Base-by-base conservation (phyloP, 2,329 filamentous ascomycete genomes). In the Fusarium tupiense region DNA sequence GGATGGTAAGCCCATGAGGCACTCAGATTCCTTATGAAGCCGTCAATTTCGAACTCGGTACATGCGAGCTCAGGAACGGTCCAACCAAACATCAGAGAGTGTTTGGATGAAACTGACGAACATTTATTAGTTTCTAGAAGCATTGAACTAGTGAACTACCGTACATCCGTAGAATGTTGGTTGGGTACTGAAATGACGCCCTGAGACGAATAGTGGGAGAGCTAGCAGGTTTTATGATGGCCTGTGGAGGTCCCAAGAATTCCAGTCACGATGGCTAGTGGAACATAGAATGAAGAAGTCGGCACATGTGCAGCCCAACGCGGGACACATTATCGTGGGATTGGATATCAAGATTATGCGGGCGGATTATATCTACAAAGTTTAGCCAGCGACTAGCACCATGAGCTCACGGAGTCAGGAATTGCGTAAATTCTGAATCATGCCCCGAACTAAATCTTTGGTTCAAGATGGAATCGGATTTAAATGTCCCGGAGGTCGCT, bases 41-140 rank as follows among this genome's bases (percentile, higher is more conserved):
- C 33, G 26, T 47, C 33, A 24, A 37, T 19, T 57, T 29, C 24
- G 24, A 29, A 31, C 24, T 52, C 37, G 22, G n/a, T 19, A 47
- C 11, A 35, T 44, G 29, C 47, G 40, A 58, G 52, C 63, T 70
- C 41, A 49, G 46, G 40, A 57, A 53, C 41, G 37, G 24, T 38
- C 19, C 43, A 58, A 44, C 35, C 31, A 43, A 24, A 43, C 24
- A 47, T 19, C 11, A 38, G 24, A 38, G 33, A 61, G 35, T n/a
- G 19, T 37, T 31, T 54, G n/a, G 40, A 49, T 59, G 66, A 49
- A 70, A 65, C 67, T 26, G 57, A 65, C 66, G 46, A 26, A 50
- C 19, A 22, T 33, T 44, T 49, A 47, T 44, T 43, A 47, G 67
- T 40, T 35, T 35, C 53, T 43, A 54, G 46, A 70, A 70, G 40